phyloP scores from a whole-genome alignment of 305 asterid species.

The Withania somnifera region DNA sequence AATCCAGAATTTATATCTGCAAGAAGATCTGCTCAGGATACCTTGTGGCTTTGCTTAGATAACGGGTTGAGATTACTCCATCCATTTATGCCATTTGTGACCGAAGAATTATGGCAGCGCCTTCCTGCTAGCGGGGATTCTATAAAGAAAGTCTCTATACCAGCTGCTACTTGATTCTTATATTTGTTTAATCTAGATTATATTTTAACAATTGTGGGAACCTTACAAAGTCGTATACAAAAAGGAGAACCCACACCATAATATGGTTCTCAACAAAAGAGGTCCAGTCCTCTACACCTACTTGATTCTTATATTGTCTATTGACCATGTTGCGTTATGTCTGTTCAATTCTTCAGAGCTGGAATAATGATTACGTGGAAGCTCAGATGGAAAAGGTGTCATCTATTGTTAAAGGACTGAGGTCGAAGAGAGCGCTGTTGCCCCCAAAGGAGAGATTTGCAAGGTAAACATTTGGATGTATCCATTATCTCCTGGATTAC shows the following conservation, averaged over 20 bases:
- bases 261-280: too few relatives aligned
- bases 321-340: not conserved
- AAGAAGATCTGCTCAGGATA: slow-evolving; percentile 62
- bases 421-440: slow-evolving; percentile 63
- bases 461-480: slow-evolving; percentile 26
- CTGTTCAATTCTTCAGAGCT: slow-evolving; percentile 35
- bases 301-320: not conserved
- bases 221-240: too few relatives aligned
- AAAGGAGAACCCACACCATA: too few relatives aligned
- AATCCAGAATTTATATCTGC: slow-evolving; percentile 33
- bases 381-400: slow-evolving; percentile 61
- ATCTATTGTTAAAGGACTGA: slow-evolving; percentile 54
- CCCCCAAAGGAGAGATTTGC: slow-evolving; percentile 62
- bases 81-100: slow-evolving; percentile 92
- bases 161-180: not conserved
- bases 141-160: slow-evolving; percentile 52
- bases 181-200: too few relatives aligned
- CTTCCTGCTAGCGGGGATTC: slow-evolving; percentile 53
- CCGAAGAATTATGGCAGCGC: slow-evolving; percentile 97
- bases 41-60: slow-evolving; percentile 88
- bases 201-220: too few relatives aligned
- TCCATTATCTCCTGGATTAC: not conserved
- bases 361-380: slow-evolving; percentile 67
- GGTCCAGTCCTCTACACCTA: not conserved
- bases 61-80: slow-evolving; percentile 74